These are phyloP conservation scores for Mimosa pudica DNA, from an alignment of 306 rosid species.

Conservation along the genomic window DNA sequence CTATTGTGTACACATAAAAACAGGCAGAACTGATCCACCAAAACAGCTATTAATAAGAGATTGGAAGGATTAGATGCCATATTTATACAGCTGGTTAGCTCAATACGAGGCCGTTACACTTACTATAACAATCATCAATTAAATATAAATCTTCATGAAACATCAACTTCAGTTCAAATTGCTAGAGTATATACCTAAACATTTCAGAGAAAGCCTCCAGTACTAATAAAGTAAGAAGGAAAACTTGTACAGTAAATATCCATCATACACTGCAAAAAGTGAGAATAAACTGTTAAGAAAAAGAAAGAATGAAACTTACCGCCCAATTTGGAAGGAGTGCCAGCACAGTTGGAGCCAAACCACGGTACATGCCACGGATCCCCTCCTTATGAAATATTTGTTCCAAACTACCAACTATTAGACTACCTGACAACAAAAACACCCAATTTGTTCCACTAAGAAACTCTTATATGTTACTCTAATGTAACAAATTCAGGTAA, in stretches of 20 bases:
- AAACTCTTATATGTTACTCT: neutral
- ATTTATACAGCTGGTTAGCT: neutral
- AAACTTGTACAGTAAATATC: constrained; percentile 1
- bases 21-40: neutral
- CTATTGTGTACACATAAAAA: constrained; percentile 2
- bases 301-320: constrained; percentile 53
- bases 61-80: neutral
- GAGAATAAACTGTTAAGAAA: neutral
- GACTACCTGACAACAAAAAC: constrained; percentile 55
- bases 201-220: constrained; percentile 23
- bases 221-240: neutral
- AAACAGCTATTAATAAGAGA: constrained; percentile 27
- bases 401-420: constrained; percentile 73
- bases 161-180: neutral
- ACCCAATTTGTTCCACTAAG: constrained; percentile 6
- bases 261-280: constrained; percentile 7
- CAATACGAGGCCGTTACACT: constrained; percentile 1
- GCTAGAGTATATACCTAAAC: constrained; percentile 6
- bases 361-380: constrained; percentile 89
- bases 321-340: constrained; percentile 96
- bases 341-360: constrained; percentile 79
- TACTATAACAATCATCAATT: constrained; percentile 3
- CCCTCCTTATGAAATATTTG: constrained; percentile 85
- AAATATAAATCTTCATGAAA: constrained; percentile 18
- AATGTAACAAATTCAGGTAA: neutral